Evolutionary conservation across 108 stramenopile genomes (phyloP).

Genomic region (Cyclotella kingstonii): DNA sequence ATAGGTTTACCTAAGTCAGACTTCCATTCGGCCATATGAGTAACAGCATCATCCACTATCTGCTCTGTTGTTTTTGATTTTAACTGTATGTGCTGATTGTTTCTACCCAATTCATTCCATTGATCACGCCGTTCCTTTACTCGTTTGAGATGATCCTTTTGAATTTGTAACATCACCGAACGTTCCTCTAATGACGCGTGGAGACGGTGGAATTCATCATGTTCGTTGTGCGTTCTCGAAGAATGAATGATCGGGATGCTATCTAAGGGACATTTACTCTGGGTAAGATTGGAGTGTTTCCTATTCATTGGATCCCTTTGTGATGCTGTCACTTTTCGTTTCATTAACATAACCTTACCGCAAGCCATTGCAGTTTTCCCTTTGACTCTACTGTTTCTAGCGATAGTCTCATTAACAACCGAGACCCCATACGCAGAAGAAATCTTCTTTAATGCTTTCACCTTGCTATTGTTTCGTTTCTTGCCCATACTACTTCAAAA

Average conservation of each 20-base stretch:
- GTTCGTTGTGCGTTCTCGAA: slow-evolving; percentile 9
- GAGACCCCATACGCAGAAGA: slow-evolving; percentile 41
- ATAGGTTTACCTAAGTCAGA: slow-evolving; percentile 31
- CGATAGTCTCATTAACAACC: slow-evolving; percentile 36
- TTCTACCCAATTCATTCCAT: slow-evolving; percentile 30
- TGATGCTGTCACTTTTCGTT: neutral
- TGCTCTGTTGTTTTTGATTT: slow-evolving; percentile 39
- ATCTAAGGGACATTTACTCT: too few species aligned
- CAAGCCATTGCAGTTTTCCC: neutral
- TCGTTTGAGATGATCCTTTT: slow-evolving; percentile 24
- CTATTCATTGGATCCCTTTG: neutral
- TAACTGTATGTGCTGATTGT: slow-evolving; percentile 13
- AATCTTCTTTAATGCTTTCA: slow-evolving; percentile 35
- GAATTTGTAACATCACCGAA: slow-evolving; percentile 27
- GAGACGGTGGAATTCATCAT: slow-evolving; percentile 33
- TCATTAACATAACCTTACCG: neutral
- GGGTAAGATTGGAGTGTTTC: neutral
- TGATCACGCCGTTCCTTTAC: slow-evolving; percentile 23
- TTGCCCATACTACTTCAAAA: too few species aligned
- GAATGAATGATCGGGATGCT: neutral
- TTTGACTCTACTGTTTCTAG: slow-evolving; percentile 39
- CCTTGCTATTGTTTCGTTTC: slow-evolving; percentile 36
- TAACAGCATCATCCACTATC: slow-evolving; percentile 39
- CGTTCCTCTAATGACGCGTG: slow-evolving; percentile 46
- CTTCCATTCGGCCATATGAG: slow-evolving; percentile 34